These are phyloP conservation scores for Nelumbo lutea DNA, from an alignment of 164 flowering plant species.

Conservation along the genomic window DNA sequence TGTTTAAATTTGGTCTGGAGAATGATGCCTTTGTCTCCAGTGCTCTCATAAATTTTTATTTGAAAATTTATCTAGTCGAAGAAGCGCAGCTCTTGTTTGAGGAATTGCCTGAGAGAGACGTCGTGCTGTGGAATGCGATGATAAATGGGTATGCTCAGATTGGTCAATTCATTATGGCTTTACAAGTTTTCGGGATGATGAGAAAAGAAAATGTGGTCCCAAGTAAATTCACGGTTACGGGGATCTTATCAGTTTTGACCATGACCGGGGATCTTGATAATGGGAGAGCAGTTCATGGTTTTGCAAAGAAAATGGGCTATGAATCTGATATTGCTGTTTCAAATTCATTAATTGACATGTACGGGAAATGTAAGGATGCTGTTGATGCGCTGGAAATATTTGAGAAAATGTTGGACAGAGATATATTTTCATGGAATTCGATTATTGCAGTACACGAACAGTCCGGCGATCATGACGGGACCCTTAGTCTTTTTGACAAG, in stretches of 20 bases:
- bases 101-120: constrained; percentile 38
- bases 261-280: constrained; percentile 27
- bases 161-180: constrained; percentile 39
- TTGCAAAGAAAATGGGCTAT: constrained; percentile 43
- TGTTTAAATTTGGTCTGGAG: constrained; percentile 20
- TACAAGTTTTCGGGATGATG: constrained; percentile 42
- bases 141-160: constrained; percentile 58
- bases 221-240: constrained; percentile 47
- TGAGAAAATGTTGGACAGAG: constrained; percentile 37
- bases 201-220: constrained; percentile 34
- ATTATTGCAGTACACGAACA: constrained; percentile 51
- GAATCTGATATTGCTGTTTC: constrained; percentile 38
- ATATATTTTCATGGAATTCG: constrained; percentile 72
- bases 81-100: constrained; percentile 26
- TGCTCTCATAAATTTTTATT: constrained; percentile 29
- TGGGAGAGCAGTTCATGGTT: constrained; percentile 51
- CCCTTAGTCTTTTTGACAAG: constrained; percentile 39
- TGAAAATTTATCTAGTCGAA: constrained; percentile 16
- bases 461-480: constrained; percentile 44
- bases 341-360: constrained; percentile 64
- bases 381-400: constrained; percentile 39
- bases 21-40: constrained; percentile 19
- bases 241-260: constrained; percentile 45
- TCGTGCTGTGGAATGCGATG: constrained; percentile 68
- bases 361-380: constrained; percentile 54